Evolutionary conservation across 805 yeast genomes (phyloP), one percentile per base, ranked within the genome.

Genomic region (Metschnikowia borealis): DNA sequence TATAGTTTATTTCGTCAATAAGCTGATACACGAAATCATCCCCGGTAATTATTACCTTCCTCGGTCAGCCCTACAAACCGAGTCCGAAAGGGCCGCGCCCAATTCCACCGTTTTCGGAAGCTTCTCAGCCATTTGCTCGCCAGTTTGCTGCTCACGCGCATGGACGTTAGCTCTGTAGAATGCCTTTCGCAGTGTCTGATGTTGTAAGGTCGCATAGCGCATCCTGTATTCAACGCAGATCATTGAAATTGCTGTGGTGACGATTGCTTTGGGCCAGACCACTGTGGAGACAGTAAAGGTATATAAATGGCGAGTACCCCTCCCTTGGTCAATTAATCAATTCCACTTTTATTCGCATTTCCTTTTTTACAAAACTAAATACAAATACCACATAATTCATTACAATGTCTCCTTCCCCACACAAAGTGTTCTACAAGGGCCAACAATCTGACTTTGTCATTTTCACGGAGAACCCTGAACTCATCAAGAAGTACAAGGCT

Each of bases 381-480:
- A 11, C 15, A 37, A 36, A 15, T 15, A 20, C 4, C 17, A 36
- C 41, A 36, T 18, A 38, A 23, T 14, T 14, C 17, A 17, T 26
- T 3, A 43, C 26, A 34, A 56, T 61, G 61, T 46, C 65, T 44
- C 26, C 39, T 21, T 64, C 67, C 53, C 75, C 71, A 47, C 77
- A 78, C 52, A 85, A 78, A 66, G 70, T 81, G 46, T 83, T 84
- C 60, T 84, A 79, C 73, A 82, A 83, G 64, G 96, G 96, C 53
- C 46, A 71, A 3, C 74, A 75, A 44, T 67, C 75, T 47, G 95
- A 87, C 65, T 84, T 87, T 54, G 72, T 84, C 38, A 76, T 85
- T 38, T 85, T 87, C 64, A 77, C 79, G 11, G 86, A 83, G 44
- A 80, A 82, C 45, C 64, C 66, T 11, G 81, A 77, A 0, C 71